Conservation (phyloP, 2,329 filamentous ascomycete species). For the Aspergillus quadricinctus region DNA sequence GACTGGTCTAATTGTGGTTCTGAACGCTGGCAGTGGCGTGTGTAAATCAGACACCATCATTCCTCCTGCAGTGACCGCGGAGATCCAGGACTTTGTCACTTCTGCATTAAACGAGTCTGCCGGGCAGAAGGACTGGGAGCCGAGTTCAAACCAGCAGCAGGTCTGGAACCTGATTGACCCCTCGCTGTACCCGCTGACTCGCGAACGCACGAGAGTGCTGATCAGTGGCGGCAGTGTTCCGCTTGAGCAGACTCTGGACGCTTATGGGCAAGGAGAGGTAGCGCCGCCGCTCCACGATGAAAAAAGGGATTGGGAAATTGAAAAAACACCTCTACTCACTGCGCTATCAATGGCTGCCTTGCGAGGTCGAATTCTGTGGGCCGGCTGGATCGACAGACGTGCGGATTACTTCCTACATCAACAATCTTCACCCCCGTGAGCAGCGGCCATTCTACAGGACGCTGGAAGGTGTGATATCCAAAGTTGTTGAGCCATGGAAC, state of each 20-base stretch:
- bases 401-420: slow-evolving; percentile 7
- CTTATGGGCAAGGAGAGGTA: not conserved
- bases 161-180: not conserved
- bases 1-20: slow-evolving; percentile 3
- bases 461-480: slow-evolving; percentile 3
- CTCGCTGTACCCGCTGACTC: not conserved
- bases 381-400: slow-evolving; percentile 5
- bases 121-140: not conserved
- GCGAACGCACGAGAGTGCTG: not conserved
- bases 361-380: slow-evolving; percentile 10
- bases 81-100: not conserved
- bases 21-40: slow-evolving; percentile 10
- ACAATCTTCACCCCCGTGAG: slow-evolving; percentile 6
- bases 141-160: not conserved
- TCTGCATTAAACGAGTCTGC: not conserved
- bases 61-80: not conserved
- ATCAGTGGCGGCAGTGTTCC: not conserved
- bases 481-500: slow-evolving; percentile 5
- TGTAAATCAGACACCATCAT: slow-evolving; percentile 2
- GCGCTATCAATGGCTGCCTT: slow-evolving; percentile 12
- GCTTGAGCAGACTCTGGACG: not conserved
- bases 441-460: slow-evolving; percentile 1
- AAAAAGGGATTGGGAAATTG: not conserved
- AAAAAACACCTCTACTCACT: slow-evolving; percentile 2
- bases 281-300: not conserved